Base-by-base conservation (phyloP, 768 basidiomycete species). In the Suillus cothurnatus region DNA sequence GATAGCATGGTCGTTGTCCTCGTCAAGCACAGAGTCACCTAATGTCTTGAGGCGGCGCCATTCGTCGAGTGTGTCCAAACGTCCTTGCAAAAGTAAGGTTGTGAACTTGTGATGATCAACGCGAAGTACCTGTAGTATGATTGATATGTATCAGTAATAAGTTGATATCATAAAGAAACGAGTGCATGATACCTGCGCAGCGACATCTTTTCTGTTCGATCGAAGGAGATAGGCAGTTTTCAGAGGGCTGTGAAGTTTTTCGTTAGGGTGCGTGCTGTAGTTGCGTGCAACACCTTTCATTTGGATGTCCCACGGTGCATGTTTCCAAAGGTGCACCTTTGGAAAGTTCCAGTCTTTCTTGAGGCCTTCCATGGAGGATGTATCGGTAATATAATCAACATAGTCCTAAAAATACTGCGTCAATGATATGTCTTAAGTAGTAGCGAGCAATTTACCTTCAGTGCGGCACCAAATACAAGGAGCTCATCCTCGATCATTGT, bases 401-500 rank as follows among this genome's bases (percentile, higher is more conserved):
- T 62, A 64, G 17, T 58, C 55, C 41, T 23, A 39, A 0, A 2
- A 41, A 7, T 7, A 19, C 28, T 9, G 15, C n/a, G n/a, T n/a
- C n/a, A n/a, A n/a, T n/a, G n/a, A n/a, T n/a, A n/a, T n/a, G n/a
- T n/a, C n/a, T n/a, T n/a, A n/a, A n/a, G n/a, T n/a, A n/a, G n/a
- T n/a, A n/a, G n/a, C n/a, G n/a, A n/a, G n/a, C n/a, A n/a, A n/a
- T n/a, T n/a, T 68, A 77, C 78, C 63, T 74, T 38, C 4, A 79
- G 56, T 5, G 64, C 32, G 1, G 19, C 28, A 15, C 66, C 67
- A 62, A 72, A 77, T 7, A n/a, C 43, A 2, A 60, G 39, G 7
- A 77, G 58, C 47, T 71, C 73, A 6, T 38, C 41, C 26, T 65
- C 43, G 14, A 74, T 72, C 3, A 57, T 63, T 1, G 11, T 34